These are phyloP conservation scores for Rosa persica DNA, from an alignment of 306 rosid species.

Conservation along the genomic window DNA sequence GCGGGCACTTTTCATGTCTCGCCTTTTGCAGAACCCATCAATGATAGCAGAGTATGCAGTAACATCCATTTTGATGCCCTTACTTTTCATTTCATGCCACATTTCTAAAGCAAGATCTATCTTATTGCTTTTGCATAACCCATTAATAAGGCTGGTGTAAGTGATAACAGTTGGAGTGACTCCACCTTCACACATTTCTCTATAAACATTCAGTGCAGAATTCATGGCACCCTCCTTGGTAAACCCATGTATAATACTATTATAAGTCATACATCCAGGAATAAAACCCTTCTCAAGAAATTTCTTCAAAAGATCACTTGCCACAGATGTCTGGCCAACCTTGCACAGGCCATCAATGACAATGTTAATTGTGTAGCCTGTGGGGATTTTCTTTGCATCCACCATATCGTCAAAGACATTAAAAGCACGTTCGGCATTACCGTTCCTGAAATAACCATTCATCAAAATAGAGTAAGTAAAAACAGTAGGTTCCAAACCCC, in stretches of 20 bases:
- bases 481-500: conserved; percentile 59
- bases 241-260: conserved; percentile 65
- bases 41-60: conserved; percentile 57
- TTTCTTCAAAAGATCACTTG: conserved; percentile 42
- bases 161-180: conserved; percentile 59
- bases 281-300: conserved; percentile 50
- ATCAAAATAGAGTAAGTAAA: conserved; percentile 54
- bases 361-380: conserved; percentile 43
- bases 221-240: conserved; percentile 56
- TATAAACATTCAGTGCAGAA: conserved; percentile 45
- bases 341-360: conserved; percentile 73
- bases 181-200: conserved; percentile 60
- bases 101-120: conserved; percentile 61
- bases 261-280: conserved; percentile 57
- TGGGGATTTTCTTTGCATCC: conserved; percentile 51
- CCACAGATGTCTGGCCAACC: conserved; percentile 55
- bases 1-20: conserved; percentile 65
- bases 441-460: conserved; percentile 56
- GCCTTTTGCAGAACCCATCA: conserved; percentile 61
- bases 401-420: conserved; percentile 57
- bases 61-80: conserved; percentile 57
- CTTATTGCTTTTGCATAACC: conserved; percentile 59
- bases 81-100: conserved; percentile 56
- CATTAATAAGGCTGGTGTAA: conserved; percentile 62
- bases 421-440: conserved; percentile 44